Base-by-base conservation (phyloP, 768 basidiomycete species). In the Mrakia gelida region DNA sequence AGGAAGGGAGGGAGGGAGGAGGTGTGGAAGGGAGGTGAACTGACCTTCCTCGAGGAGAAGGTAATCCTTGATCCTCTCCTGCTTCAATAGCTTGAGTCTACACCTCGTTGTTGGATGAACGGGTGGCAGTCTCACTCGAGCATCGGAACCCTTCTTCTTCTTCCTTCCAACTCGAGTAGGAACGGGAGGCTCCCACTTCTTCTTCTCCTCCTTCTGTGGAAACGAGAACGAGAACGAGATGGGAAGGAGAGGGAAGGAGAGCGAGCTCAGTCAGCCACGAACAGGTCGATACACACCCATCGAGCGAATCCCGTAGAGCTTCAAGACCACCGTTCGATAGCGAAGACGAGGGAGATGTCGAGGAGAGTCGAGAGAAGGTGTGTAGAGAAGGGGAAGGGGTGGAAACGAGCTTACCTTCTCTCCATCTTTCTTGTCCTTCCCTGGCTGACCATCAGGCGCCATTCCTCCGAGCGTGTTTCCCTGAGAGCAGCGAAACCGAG, bases 121-220 rank as follows among this genome's bases (percentile, higher is more conserved):
- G 16, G 94, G 88, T 28, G 96, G 96, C 4, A 99, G 90, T 72
- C 95, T 96, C 56, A 92, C 91, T 3, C 94, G 90, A 2, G 94
- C 88, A 76, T 93, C 91, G 8, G 96, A 95, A n/a, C 96, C 95
- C 79, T 91, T 89, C 84, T 86, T 87, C 87, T 95, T 98, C 89
- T 94, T 95, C 89, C 95, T 97, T 70, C 95, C 95, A 52, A 98
- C 93, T 79, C 94, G 92, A 67, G 96, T 97, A 21, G 96, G 95
- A 78, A 97, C 89, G 82, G 96, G 96, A 11, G 96, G 95, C 84
- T 98, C 96, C 95, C 95, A 98, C 86, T 96, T 95, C 90, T 98
- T 97, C 86, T 91, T 89, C 83, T 88, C 74, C 68, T 79, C 75
- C 65, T 76, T 79, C 73, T 75, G 76, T 52, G 2, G 18, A 7